Conservation (phyloP, 164 flowering plant genomes). For the Berberis thunbergii region DNA sequence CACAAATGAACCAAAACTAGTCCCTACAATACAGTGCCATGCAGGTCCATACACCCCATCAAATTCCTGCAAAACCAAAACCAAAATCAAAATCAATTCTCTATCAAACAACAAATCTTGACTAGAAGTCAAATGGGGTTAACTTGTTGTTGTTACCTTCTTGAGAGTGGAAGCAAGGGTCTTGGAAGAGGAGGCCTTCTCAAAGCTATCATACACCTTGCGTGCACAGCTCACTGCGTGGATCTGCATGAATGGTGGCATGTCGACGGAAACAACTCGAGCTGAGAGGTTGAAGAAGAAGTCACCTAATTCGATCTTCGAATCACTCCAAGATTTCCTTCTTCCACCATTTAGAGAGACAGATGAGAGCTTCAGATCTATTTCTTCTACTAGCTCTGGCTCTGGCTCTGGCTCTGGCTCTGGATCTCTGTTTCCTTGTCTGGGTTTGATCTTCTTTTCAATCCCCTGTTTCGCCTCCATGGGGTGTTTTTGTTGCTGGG, state of each 20-base stretch:
- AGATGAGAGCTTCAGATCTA: not conserved
- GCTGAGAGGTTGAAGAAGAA: slow-evolving; percentile 50
- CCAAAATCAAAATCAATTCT: not conserved
- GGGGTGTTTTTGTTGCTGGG: not conserved
- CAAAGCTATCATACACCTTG: slow-evolving; percentile 56
- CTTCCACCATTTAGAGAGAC: slow-evolving; percentile 27
- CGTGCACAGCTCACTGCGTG: slow-evolving; percentile 84
- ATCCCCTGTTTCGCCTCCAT: not conserved
- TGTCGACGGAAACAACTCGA: slow-evolving; percentile 65
- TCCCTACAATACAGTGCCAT: slow-evolving; percentile 92
- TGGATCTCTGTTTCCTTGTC: slow-evolving; percentile 1
- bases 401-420: too few species aligned
- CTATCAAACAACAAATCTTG: not conserved
- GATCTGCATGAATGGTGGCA: slow-evolving; percentile 93
- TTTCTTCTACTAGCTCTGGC: too few species aligned
- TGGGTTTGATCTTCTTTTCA: slow-evolving; percentile 5
- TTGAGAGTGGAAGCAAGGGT: slow-evolving; percentile 76
- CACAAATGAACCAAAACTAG: slow-evolving; percentile 90
- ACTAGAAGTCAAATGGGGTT: not conserved
- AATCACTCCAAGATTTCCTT: slow-evolving; percentile 35
- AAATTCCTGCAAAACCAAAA: slow-evolving; percentile 76
- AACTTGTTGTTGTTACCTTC: slow-evolving; percentile 39
- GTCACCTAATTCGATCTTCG: slow-evolving; percentile 45
- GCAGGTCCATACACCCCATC: slow-evolving; percentile 92
- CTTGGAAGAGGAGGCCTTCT: slow-evolving; percentile 38